phyloP scores from a whole-genome alignment of 164 flowering plant species.

The Chloranthus sessilifolius region DNA sequence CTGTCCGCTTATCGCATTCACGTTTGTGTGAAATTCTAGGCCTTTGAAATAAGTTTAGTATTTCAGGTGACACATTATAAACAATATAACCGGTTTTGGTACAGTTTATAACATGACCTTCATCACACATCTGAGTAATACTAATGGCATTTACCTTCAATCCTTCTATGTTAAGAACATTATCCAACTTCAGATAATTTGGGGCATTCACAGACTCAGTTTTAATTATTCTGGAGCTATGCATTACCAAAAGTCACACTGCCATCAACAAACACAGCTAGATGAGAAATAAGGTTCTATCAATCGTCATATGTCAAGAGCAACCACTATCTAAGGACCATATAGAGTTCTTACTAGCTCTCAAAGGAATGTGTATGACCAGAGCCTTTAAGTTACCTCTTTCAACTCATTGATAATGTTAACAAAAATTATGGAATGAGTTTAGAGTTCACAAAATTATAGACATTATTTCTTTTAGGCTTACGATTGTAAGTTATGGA shows the following conservation, averaged over 20 bases:
- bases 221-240: not conserved
- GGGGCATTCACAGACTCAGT: not conserved
- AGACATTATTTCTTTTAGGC: too few species aligned
- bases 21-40: too few species aligned
- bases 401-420: too few species aligned
- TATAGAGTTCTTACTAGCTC: not conserved
- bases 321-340: conserved; percentile 1
- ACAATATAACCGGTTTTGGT: too few species aligned
- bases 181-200: not conserved
- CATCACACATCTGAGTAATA: not conserved
- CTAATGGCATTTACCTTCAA: not conserved
- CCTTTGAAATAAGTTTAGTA: too few species aligned
- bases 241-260: not conserved
- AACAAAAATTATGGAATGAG: too few species aligned
- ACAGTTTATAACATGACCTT: not conserved
- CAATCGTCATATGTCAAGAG: not conserved
- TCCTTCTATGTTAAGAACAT: conserved; percentile 1
- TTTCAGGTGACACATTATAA: too few species aligned
- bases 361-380: not conserved
- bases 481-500: too few species aligned
- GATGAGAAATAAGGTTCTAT: not conserved
- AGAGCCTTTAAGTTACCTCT: too few species aligned
- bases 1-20: too few species aligned
- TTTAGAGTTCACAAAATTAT: too few species aligned
- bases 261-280: not conserved